Percentiles rank a stretch among this genome's conserved stretches.
Evolutionary conservation across 129 eudicot genomes (phyloP).

Genomic region (Escallonia rubra): DNA sequence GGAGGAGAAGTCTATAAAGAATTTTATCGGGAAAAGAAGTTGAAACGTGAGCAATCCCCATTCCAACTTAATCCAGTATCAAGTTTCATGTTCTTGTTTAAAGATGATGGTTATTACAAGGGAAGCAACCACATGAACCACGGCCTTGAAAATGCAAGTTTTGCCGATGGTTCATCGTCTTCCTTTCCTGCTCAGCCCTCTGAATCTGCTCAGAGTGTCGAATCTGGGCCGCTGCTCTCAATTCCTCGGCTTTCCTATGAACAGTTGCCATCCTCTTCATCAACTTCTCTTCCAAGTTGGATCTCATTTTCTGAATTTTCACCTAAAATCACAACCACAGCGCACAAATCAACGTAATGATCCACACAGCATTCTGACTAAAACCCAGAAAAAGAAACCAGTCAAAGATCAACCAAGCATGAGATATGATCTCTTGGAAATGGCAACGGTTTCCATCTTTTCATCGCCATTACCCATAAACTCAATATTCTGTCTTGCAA

Average conservation of each 20-base stretch:
- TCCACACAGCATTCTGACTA: no score
- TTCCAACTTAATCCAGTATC: no score
- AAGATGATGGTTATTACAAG: constrained; percentile 26
- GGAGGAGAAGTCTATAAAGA: no score
- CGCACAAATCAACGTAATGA: no score
- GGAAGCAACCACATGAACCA: constrained; percentile 66
- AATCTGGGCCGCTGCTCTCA: constrained; percentile 51
- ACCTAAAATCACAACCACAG: constrained; percentile 28
- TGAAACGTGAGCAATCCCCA: no score
- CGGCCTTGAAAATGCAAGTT: constrained; percentile 31
- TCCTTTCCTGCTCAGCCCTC: constrained; percentile 28
- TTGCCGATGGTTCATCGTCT: constrained; percentile 27
- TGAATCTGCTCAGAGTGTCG: constrained; percentile 55
- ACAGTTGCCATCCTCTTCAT: constrained; percentile 77
- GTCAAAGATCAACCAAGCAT: no score
- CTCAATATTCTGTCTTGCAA: no score
- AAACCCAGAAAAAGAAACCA: no score
- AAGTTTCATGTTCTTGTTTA: background rate
- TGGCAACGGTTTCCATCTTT: no score
- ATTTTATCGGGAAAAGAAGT: no score
- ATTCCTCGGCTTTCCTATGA: constrained; percentile 71
- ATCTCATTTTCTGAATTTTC: constrained; percentile 75
- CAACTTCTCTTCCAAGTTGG: constrained; percentile 59
- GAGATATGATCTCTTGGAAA: no score
- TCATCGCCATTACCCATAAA: no score